Conservation (phyloP, 306 rosid species). For the Mimosa bimucronata region DNA sequence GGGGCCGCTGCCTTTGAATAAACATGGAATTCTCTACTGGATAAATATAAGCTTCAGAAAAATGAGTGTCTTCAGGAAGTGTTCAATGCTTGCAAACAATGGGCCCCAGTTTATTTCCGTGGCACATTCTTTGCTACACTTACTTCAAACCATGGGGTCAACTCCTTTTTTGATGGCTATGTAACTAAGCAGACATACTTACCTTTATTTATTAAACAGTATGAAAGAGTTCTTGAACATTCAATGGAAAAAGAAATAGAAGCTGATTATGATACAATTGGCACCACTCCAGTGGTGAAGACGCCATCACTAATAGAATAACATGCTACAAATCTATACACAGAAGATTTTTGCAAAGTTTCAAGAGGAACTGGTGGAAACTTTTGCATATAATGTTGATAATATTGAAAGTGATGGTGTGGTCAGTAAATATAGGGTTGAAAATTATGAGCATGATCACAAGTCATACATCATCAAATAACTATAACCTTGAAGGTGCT, state of each 20-base stretch:
- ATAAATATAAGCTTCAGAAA: constrained; percentile 57
- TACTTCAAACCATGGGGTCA: constrained; percentile 57
- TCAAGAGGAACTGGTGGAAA: constrained; percentile 82
- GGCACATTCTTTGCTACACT: constrained; percentile 74
- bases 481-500: too few species aligned
- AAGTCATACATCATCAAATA: constrained; percentile 69
- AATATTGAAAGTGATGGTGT: constrained; percentile 59
- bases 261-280: constrained; percentile 68
- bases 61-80: constrained; percentile 86
- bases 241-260: constrained; percentile 75
- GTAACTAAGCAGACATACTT: constrained; percentile 75
- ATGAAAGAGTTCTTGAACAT: constrained; percentile 68
- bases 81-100: constrained; percentile 75
- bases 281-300: constrained; percentile 65
- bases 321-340: constrained; percentile 72
- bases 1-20: too few species aligned
- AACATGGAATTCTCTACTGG: constrained; percentile 64
- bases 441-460: constrained; percentile 72
- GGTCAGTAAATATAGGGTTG: constrained; percentile 68
- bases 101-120: constrained; percentile 87
- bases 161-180: constrained; percentile 73
- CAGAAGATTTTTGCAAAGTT: constrained; percentile 69
- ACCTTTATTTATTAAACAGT: constrained; percentile 72
- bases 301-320: constrained; percentile 90
- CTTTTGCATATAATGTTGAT: constrained; percentile 74